A percentile compares a stretch with the other conserved stretches of the same genome.
These are phyloP conservation scores for Tolypocladium pustulatum DNA, from an alignment of 2,329 filamentous ascomycete genomes.

Conservation along the genomic window DNA sequence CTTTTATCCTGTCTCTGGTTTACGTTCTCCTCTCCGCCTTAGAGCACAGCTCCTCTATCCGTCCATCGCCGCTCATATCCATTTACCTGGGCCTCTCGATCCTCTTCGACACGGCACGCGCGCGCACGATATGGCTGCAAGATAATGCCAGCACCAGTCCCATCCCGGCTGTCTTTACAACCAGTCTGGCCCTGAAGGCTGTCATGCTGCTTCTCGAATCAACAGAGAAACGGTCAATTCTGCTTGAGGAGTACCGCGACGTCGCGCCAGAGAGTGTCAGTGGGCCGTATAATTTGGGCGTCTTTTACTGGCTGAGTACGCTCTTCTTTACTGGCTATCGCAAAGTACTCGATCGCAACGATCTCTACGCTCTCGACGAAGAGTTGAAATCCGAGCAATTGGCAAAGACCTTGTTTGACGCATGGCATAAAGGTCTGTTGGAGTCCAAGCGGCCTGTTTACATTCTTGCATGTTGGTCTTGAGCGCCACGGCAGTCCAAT, in stretches of 20 bases:
- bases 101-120: slow-evolving; percentile 8
- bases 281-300: slow-evolving; percentile 33
- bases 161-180: slow-evolving; percentile 8
- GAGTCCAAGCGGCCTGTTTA: too few relatives aligned
- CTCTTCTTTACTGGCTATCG: slow-evolving; percentile 25
- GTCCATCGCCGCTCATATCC: slow-evolving; percentile 8
- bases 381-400: slow-evolving; percentile 7
- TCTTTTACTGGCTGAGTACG: slow-evolving; percentile 44
- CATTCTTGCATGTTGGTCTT: too few relatives aligned
- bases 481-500: neutral
- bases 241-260: slow-evolving; percentile 1
- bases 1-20: neutral
- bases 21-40: slow-evolving; percentile 1
- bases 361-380: slow-evolving; percentile 12
- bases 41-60: slow-evolving; percentile 5
- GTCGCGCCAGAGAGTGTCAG: slow-evolving; percentile 5
- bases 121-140: slow-evolving; percentile 9
- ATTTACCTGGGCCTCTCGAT: slow-evolving; percentile 7
- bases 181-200: slow-evolving; percentile 5
- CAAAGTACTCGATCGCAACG: slow-evolving; percentile 26
- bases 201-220: slow-evolving; percentile 9
- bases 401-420: slow-evolving; percentile 6
- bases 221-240: slow-evolving; percentile 7
- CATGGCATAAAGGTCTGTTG: slow-evolving; percentile 10
- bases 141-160: slow-evolving; percentile 1